Conservation (phyloP, 2,329 filamentous ascomycete genomes). For the Neoarthrinium moseri region DNA sequence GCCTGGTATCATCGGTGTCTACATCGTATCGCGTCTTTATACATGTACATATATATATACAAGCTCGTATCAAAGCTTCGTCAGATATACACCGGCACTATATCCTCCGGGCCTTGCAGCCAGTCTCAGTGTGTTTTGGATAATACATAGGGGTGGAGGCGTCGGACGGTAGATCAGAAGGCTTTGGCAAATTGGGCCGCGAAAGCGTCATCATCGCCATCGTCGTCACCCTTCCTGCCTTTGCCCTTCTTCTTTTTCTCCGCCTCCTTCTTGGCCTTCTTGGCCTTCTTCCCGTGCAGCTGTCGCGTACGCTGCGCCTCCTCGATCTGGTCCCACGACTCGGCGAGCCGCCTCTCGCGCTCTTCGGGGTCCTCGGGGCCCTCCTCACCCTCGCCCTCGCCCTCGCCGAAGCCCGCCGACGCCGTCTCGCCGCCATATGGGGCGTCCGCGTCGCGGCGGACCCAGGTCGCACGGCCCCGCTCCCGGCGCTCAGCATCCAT, state of each 20-base stretch:
- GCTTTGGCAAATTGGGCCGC: constrained; percentile 1
- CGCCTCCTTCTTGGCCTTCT: background rate
- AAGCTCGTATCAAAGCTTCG: background rate
- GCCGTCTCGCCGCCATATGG: too few species aligned
- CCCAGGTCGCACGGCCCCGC: background rate
- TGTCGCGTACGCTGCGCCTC: background rate
- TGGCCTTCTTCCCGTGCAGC: constrained; percentile 4
- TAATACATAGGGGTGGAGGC: too few species aligned
- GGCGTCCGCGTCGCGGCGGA: background rate
- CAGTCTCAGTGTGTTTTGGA: too few species aligned
- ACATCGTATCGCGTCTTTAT: too few species aligned
- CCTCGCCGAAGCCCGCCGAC: too few species aligned
- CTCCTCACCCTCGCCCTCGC: background rate
- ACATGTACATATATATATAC: background rate
- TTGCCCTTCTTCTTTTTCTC: background rate
- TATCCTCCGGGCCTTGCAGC: too few species aligned
- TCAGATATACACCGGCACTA: too few species aligned
- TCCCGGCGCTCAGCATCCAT: background rate
- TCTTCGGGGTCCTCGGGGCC: background rate
- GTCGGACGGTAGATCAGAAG: background rate
- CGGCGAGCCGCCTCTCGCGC: background rate
- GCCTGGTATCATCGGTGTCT: too few species aligned
- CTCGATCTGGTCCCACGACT: background rate
- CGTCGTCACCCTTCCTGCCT: background rate
- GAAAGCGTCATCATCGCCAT: constrained; percentile 1